Conservation (phyloP, 106 monocot species). For the Gastrodia elata region DNA sequence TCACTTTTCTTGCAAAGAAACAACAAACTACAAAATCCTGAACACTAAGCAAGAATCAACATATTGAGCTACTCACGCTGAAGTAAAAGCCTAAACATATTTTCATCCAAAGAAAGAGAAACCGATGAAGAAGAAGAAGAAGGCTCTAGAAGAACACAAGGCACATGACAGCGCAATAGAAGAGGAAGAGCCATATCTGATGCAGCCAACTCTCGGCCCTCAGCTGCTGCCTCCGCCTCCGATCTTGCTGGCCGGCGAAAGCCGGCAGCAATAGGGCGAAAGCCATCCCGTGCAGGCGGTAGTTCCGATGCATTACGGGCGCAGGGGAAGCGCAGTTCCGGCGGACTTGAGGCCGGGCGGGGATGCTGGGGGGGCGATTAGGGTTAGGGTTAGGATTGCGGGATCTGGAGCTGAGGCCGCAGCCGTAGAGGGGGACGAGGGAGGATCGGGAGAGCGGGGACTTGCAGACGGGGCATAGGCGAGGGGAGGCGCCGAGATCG, state of each 20-base stretch:
- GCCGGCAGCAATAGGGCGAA: conserved; percentile 42
- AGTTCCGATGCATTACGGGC: conserved; percentile 4
- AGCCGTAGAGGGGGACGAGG: conserved; percentile 16
- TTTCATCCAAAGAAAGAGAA: neutral
- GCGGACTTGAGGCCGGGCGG: conserved; percentile 31
- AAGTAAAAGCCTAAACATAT: neutral
- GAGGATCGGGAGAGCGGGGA: conserved; percentile 8
- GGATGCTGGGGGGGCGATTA: conserved; percentile 23
- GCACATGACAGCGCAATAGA: conserved; percentile 8
- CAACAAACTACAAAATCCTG: neutral
- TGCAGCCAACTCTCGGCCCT: conserved; percentile 6
- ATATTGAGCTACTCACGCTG: neutral
- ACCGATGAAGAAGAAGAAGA: neutral
- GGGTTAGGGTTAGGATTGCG: neutral
- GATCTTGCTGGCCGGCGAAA: conserved; percentile 11
- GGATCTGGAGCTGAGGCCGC: conserved; percentile 3
- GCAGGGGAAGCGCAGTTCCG: neutral
- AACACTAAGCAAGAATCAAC: too few relatives aligned
- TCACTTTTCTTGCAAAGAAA: neutral
- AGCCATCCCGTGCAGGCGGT: conserved; percentile 20
- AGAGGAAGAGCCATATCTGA: conserved; percentile 12
- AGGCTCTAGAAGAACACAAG: conserved; percentile 3
- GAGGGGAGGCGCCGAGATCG: neutral
- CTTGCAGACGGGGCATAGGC: conserved; percentile 19
- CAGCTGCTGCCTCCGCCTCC: conserved; percentile 8